Evolutionary conservation across 176 grass and related monocot genomes (phyloP).

Genomic region (Avena atlantica): DNA sequence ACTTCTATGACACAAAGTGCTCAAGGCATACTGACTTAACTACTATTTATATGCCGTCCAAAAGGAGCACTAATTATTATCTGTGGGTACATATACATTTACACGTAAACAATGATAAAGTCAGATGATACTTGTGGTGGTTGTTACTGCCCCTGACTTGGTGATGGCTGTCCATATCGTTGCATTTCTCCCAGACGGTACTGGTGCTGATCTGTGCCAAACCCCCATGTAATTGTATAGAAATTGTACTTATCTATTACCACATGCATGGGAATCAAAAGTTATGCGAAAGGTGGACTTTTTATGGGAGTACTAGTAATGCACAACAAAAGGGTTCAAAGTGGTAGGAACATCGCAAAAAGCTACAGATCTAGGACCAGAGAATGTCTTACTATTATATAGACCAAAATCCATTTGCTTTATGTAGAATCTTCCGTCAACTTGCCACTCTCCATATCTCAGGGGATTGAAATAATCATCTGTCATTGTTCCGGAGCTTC

Average conservation of each 20-base stretch:
- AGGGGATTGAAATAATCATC: constrained; percentile 16
- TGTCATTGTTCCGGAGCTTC: not conserved
- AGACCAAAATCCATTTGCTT: constrained; percentile 14
- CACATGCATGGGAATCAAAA: not conserved
- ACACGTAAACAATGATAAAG: not conserved
- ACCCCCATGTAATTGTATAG: not conserved
- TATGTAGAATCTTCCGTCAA: constrained; percentile 28
- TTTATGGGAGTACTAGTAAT: not conserved
- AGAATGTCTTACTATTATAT: constrained; percentile 19
- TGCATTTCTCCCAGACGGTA: not conserved
- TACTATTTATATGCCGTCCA: no score
- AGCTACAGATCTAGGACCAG: not conserved
- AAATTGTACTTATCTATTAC: not conserved
- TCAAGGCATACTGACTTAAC: no score
- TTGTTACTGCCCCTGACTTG: not conserved
- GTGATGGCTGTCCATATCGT: not conserved
- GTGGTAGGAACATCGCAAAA: not conserved
- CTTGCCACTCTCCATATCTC: not conserved
- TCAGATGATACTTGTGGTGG: not conserved
- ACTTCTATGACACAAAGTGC: no score
- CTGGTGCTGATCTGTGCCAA: constrained; percentile 21
- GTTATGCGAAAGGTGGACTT: not conserved
- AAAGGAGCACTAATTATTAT: not conserved
- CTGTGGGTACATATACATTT: not conserved
- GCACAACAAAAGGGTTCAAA: not conserved